Evolutionary conservation across 2,329 filamentous ascomycete species (phyloP).

Genomic region (Arthrinium phaeospermum): DNA sequence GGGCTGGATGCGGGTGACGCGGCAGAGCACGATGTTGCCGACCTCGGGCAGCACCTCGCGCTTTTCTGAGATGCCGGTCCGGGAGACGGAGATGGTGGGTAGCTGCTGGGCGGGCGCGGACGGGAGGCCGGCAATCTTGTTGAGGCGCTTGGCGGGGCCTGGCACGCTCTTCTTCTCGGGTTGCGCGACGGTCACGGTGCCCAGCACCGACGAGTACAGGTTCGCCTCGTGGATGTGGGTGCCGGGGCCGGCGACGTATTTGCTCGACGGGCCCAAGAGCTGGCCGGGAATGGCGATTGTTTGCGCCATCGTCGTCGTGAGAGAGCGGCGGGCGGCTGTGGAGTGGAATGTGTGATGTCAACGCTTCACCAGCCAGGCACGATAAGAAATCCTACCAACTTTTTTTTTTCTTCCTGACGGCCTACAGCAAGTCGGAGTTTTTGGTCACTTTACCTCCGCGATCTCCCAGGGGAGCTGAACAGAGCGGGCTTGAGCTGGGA

Average conservation of each 20-base stretch:
- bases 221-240: slow-evolving; percentile 80
- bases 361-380: background rate
- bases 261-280: slow-evolving; percentile 69
- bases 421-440: background rate
- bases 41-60: slow-evolving; percentile 83
- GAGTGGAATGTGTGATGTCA: background rate
- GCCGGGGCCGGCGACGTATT: slow-evolving; percentile 77
- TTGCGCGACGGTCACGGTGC: slow-evolving; percentile 65
- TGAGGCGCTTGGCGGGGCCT: slow-evolving; percentile 63
- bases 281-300: slow-evolving; percentile 81
- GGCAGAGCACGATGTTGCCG: slow-evolving; percentile 78
- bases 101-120: slow-evolving; percentile 44
- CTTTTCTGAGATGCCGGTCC: slow-evolving; percentile 50
- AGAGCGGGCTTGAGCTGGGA: background rate
- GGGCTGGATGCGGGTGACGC: slow-evolving; percentile 83
- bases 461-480: background rate
- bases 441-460: background rate
- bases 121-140: slow-evolving; percentile 57
- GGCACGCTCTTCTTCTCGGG: slow-evolving; percentile 47
- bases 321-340: background rate
- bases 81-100: slow-evolving; percentile 62
- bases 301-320: slow-evolving; percentile 32
- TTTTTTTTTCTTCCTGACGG: slow-evolving; percentile 1
- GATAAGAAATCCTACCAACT: slow-evolving; percentile 4
- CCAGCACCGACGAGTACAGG: slow-evolving; percentile 83